Percentiles rank a stretch among this genome's conserved stretches.
These are phyloP conservation scores for Lathyrus tuberosus DNA, from an alignment of 306 rosid genomes.

Conservation along the genomic window DNA sequence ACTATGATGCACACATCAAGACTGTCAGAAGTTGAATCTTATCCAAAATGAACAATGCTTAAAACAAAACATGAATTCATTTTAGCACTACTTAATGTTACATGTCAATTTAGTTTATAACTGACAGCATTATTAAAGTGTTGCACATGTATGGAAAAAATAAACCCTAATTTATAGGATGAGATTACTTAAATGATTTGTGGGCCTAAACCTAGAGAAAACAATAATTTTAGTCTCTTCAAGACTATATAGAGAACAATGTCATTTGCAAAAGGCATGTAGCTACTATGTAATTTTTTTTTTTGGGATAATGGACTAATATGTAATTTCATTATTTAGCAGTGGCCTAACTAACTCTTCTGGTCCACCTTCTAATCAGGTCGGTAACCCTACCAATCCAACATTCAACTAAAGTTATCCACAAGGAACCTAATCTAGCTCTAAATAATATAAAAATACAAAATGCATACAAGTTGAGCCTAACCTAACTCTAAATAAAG, in stretches of 20 bases:
- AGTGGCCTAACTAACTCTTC: background rate
- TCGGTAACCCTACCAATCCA: conserved; percentile 34
- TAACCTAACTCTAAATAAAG: background rate
- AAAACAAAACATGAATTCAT: background rate
- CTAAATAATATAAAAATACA: conserved; percentile 14
- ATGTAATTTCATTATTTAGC: background rate
- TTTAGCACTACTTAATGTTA: conserved; percentile 1
- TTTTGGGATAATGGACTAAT: background rate
- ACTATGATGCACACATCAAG: conserved; percentile 5
- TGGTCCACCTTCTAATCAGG: conserved; percentile 28
- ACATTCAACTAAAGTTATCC: conserved; percentile 35
- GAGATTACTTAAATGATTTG: background rate
- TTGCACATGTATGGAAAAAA: conserved; percentile 14
- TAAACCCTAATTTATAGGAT: background rate
- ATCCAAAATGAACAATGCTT: conserved; percentile 19
- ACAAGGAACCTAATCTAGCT: conserved; percentile 29
- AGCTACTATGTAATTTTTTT: background rate
- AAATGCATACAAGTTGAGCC: background rate
- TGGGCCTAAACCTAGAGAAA: conserved; percentile 10
- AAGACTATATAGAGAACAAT: background rate
- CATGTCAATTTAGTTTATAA: conserved; percentile 6
- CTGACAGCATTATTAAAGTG: conserved; percentile 20
- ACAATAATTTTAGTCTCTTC: background rate
- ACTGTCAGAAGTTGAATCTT: conserved; percentile 14
- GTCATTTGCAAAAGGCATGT: conserved; percentile 17